Conservation (phyloP, 371 early-diverging fungal species). For the Lichtheimia hyalospora region DNA sequence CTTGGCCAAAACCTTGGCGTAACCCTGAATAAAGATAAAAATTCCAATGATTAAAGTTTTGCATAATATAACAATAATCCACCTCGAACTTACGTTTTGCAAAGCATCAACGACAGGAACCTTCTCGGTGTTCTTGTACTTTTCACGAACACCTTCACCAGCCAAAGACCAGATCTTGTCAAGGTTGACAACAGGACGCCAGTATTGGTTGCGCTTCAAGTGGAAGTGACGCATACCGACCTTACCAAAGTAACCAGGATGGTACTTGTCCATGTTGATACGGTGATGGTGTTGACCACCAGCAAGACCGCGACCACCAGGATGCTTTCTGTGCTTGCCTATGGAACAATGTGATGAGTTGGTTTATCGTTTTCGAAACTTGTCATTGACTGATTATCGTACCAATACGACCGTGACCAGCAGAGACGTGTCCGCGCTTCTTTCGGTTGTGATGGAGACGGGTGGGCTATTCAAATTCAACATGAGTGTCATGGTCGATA, state of each 20-base stretch:
- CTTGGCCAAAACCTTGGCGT: slow-evolving; percentile 97
- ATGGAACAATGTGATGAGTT: slow-evolving; percentile 6
- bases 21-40: too few species aligned
- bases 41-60: too few species aligned
- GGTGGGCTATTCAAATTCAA: slow-evolving; percentile 65
- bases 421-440: slow-evolving; percentile 91
- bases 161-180: slow-evolving; percentile 96
- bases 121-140: slow-evolving; percentile 85
- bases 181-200: slow-evolving; percentile 89
- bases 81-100: too few species aligned
- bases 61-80: too few species aligned
- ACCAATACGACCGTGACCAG: slow-evolving; percentile 90
- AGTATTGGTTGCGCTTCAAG: slow-evolving; percentile 90
- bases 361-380: not conserved
- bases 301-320: slow-evolving; percentile 99
- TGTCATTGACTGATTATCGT: slow-evolving; percentile 14
- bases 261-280: slow-evolving; percentile 99
- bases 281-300: slow-evolving; percentile 99
- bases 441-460: slow-evolving; percentile 84
- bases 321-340: slow-evolving; percentile 99
- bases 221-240: slow-evolving; percentile 99
- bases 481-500: not conserved
- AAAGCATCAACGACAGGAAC: slow-evolving; percentile 94
- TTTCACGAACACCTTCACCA: slow-evolving; percentile 85
- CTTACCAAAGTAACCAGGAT: slow-evolving; percentile 99